A percentile compares a stretch with the other conserved stretches of the same genome.
Evolutionary conservation across 345 rosid species (phyloP).

Genomic region (Syzygium aqueum): DNA sequence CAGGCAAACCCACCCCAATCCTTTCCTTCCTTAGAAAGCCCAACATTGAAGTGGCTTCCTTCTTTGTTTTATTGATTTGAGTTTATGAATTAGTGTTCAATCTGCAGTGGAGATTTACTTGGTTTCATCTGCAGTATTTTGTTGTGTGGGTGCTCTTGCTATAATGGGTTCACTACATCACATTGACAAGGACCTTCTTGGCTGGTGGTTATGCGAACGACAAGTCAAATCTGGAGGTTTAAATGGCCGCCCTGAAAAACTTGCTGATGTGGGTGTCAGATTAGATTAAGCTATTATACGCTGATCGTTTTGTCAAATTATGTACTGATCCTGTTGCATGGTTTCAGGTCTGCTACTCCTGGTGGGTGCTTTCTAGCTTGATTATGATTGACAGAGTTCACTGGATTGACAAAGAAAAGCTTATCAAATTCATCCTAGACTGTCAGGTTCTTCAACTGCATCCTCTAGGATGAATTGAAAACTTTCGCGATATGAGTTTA

Average conservation of each 20-base stretch:
- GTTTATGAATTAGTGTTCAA: neutral
- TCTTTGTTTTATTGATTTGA: neutral
- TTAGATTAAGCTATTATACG: neutral
- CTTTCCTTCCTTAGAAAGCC: neutral
- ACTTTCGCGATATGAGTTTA: neutral
- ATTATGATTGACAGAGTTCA: conserved; percentile 81
- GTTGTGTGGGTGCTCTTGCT: conserved; percentile 95
- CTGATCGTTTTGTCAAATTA: neutral
- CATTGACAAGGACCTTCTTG: conserved; percentile 89
- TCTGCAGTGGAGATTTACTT: neutral
- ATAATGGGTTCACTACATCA: conserved; percentile 73
- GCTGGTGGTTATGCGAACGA: conserved; percentile 94
- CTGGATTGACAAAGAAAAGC: conserved; percentile 81
- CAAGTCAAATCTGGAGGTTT: conserved; percentile 79
- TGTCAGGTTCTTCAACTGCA: conserved; percentile 45
- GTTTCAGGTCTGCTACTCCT: conserved; percentile 74
- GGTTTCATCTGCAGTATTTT: conserved; percentile 51
- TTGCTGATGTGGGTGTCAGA: conserved; percentile 57
- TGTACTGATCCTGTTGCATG: neutral
- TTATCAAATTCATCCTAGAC: conserved; percentile 59
- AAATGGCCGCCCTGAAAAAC: conserved; percentile 91
- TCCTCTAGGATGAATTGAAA: neutral
- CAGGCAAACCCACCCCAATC: neutral
- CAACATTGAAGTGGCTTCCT: neutral
- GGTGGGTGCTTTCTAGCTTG: conserved; percentile 98